Conservation (phyloP, 768 basidiomycete genomes). For the Mycena chlorophos region DNA sequence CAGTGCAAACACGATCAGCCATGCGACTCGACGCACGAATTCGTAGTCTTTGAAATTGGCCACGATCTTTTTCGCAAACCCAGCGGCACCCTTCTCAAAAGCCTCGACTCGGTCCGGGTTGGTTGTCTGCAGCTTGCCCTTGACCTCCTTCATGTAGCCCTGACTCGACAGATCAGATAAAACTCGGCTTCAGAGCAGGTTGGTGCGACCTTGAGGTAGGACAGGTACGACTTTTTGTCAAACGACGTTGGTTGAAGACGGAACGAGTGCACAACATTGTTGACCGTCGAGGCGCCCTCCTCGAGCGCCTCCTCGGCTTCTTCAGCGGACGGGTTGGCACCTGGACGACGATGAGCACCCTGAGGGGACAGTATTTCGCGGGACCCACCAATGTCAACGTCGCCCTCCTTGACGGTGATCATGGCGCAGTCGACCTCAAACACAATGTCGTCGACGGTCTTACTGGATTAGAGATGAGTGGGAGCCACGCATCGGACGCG, state of each 20-base stretch:
- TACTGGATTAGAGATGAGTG: conserved; percentile 46
- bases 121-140: conserved; percentile 54
- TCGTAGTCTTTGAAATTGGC: conserved; percentile 92
- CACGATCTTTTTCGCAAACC: conserved; percentile 86
- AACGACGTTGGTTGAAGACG: conserved; percentile 79
- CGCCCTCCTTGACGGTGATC: conserved; percentile 72
- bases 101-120: conserved; percentile 61
- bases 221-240: conserved; percentile 87
- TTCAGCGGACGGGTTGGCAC: conserved; percentile 92
- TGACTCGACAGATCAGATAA: conserved; percentile 29
- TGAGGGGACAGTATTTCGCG: neutral
- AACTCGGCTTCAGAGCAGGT: neutral
- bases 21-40: conserved; percentile 57
- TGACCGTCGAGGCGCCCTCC: conserved; percentile 73
- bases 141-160: conserved; percentile 94
- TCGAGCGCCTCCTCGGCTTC: conserved; percentile 81
- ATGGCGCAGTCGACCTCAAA: conserved; percentile 84
- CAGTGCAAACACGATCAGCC: neutral
- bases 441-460: conserved; percentile 72
- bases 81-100: conserved; percentile 81
- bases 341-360: conserved; percentile 40
- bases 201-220: conserved; percentile 74
- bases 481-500: neutral
- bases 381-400: conserved; percentile 82
- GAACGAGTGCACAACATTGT: conserved; percentile 92